Conservation (phyloP, 2,329 filamentous ascomycete genomes). For the Penicillium sclerotiorum region DNA sequence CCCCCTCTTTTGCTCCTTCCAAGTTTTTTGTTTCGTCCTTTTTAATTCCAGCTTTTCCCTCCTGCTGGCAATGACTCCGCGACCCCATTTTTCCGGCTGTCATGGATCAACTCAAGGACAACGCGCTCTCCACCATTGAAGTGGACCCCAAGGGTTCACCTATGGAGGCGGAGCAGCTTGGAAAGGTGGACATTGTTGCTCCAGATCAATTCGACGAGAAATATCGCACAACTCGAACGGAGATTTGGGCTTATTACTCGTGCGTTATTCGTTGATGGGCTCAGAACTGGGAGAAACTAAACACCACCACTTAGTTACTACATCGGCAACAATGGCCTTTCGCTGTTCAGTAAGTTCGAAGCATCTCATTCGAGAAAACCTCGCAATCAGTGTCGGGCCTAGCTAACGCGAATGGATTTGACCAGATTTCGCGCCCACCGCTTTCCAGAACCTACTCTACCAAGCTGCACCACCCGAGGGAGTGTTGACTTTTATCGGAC, state of each 20-base stretch:
- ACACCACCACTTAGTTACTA: slow-evolving; percentile 55
- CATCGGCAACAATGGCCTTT: slow-evolving; percentile 66
- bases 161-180: slow-evolving; percentile 1
- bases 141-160: slow-evolving; percentile 12
- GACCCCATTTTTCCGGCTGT: neutral
- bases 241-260: slow-evolving; percentile 62
- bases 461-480: slow-evolving; percentile 61
- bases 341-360: slow-evolving; percentile 56
- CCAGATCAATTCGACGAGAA: slow-evolving; percentile 59
- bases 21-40: neutral
- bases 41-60: neutral
- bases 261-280: slow-evolving; percentile 30
- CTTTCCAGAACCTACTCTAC: slow-evolving; percentile 65
- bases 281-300: slow-evolving; percentile 17
- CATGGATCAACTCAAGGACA: slow-evolving; percentile 21
- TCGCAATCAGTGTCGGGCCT: too few species aligned
- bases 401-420: neutral
- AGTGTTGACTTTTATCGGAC: slow-evolving; percentile 59
- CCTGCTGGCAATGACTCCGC: too few species aligned
- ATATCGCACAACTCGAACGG: slow-evolving; percentile 55
- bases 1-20: neutral
- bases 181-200: slow-evolving; percentile 43
- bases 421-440: slow-evolving; percentile 62
- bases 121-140: slow-evolving; percentile 15
- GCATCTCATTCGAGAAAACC: too few species aligned